Conservation (phyloP, 768 basidiomycete genomes). For the Boletellus ananas region DNA sequence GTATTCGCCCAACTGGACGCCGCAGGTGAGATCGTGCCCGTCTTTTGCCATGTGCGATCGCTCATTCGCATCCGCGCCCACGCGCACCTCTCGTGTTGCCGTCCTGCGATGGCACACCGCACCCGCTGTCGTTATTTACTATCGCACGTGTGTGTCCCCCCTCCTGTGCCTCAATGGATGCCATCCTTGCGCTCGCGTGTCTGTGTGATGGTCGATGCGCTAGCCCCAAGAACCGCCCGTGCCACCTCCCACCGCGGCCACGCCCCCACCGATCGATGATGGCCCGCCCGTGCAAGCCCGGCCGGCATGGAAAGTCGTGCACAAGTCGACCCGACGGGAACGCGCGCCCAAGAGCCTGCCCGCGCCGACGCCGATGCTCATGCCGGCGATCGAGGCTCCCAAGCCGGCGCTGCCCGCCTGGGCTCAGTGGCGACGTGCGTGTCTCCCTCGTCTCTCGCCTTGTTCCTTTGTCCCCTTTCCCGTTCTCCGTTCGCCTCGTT, state of each 20-base stretch:
- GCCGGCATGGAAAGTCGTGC: conserved; percentile 72
- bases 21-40: conserved; percentile 41
- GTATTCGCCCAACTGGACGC: conserved; percentile 71
- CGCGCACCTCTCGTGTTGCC: neutral
- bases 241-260: conserved; percentile 36
- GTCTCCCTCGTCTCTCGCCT: neutral
- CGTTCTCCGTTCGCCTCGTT: neutral
- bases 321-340: conserved; percentile 57
- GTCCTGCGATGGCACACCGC: neutral
- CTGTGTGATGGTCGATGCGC: neutral
- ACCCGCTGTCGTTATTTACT: too few species aligned
- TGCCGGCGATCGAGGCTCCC: conserved; percentile 41
- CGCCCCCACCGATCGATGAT: conserved; percentile 47
- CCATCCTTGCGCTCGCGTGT: too few species aligned
- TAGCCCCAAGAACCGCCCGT: conserved; percentile 35
- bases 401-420: conserved; percentile 66
- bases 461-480: too few species aligned
- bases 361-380: conserved; percentile 30
- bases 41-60: neutral
- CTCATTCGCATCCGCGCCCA: neutral
- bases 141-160: too few species aligned
- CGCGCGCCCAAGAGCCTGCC: conserved; percentile 42
- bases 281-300: conserved; percentile 47
- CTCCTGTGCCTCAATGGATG: too few species aligned
- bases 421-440: conserved; percentile 79